Base-by-base conservation (phyloP, 352 stramenopile species). In the Globisporangium megalacanthum region DNA sequence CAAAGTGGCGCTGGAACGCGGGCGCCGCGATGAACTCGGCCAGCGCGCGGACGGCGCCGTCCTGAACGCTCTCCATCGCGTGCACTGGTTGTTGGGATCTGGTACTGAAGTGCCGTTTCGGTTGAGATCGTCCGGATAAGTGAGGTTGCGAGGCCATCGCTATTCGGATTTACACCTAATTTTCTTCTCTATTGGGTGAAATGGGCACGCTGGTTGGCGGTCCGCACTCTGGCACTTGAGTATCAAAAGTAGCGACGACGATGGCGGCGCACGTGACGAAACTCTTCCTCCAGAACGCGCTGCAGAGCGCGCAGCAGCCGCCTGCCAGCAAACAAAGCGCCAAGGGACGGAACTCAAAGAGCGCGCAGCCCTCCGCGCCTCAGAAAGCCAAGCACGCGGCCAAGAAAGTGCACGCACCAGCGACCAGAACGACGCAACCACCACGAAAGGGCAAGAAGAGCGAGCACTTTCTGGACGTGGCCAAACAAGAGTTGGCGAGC, bases 211-310 rank as follows among this genome's bases (percentile, higher is more conserved):
- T 53, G 29, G 11, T 20, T 48, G 36, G 48, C 29, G n/a, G 13
- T 19, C 31, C 13, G 14, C n/a, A 25, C 39, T 45, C 15, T 45
- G 39, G 10, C 1, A 19, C 39, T 8, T 49, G 15, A 6, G 49
- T 47, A 36, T 14, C 9, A 60, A 53, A n/a, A 14, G 11, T 36
- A 22, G 3, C 44, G 59, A 64, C 35, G 35, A 39, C 35, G 14
- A 89, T 89, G 79, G 69, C 79, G 42, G 61, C 79, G 0, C 77
- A 76, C 47, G 68, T 89, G 56, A 89, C 79, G 44, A 88, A 89
- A 70, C 72, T 86, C 49, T 88, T 89, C 68, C 70, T 89, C 58
- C 71, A 85, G 63, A 77, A 83, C 61, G 79, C 70, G 57, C 64
- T 72, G 56, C 49, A 60, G 48, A 35, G 51, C 39, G 56, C 44